Conservation (phyloP, 768 basidiomycete species). For the Amanita rimosa region DNA sequence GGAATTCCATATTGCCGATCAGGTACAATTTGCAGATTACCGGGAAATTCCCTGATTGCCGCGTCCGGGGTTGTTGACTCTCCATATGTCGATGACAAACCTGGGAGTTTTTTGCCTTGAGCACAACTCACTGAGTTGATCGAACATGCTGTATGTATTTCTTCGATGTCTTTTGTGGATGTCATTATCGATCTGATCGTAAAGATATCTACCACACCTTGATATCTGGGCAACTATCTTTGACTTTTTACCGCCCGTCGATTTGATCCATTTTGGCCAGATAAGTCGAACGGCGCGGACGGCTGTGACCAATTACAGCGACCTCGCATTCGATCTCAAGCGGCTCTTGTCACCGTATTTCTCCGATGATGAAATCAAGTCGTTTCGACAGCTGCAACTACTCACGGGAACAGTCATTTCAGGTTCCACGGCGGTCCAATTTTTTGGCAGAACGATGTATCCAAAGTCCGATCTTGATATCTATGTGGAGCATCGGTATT, state of each 20-base stretch:
- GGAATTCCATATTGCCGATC: no score
- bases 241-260: not conserved
- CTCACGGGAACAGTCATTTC: not conserved
- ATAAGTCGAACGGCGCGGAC: not conserved
- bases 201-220: not conserved
- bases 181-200: not conserved
- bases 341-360: not conserved
- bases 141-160: not conserved
- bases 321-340: not conserved
- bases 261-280: slow-evolving; percentile 1
- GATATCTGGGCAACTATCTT: not conserved
- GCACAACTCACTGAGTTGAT: no score
- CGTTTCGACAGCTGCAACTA: not conserved
- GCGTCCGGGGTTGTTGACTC: no score
- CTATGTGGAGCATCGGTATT: not conserved
- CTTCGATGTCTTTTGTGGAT: not conserved
- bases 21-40: no score
- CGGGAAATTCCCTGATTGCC: no score
- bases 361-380: not conserved
- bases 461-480: not conserved
- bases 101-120: no score
- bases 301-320: not conserved
- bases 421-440: not conserved
- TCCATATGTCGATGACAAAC: no score
- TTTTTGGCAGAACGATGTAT: not conserved